Base-by-base conservation (phyloP, 139 green algal genomes). In the Zygnema circumcarinatum region DNA sequence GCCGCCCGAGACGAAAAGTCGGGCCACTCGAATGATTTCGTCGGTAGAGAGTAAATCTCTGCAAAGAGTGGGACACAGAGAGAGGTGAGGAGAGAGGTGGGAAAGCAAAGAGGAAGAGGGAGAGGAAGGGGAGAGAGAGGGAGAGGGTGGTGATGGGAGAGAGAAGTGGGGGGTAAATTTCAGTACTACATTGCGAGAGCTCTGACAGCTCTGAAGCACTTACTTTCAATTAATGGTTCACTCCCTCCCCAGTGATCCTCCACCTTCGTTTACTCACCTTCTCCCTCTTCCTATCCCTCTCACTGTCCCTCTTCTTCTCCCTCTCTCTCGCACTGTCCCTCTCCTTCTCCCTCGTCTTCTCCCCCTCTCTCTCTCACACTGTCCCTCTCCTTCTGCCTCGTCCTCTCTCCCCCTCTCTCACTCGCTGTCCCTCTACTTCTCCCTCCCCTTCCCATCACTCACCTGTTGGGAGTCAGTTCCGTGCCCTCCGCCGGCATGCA, bases 401-500 rank as follows among this genome's bases (percentile, higher is more conserved):
- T n/a, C n/a, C n/a, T n/a, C n/a, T n/a, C n/a, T n/a, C n/a, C n/a
- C n/a, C n/a, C n/a, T n/a, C n/a, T n/a, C n/a, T n/a, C n/a, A n/a
- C n/a, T n/a, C n/a, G n/a, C n/a, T n/a, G n/a, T n/a, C n/a, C n/a
- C n/a, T n/a, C n/a, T n/a, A n/a, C n/a, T 36, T 98, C 94, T 3
- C 97, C 97, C 83, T 98, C 96, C 16, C 91, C 95, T 0, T 97
- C 96, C 97, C 98, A 99, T 94, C 97, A 99, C 93, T 99, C 36
- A 83, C 76, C 39, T 36, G 29, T 83, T 83, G 53, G 94, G 93
- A 0, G 96, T 96, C 0, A 99, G 94, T 22, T 96, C 94, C 36
- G 98, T 94, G 2, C 97, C 97, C 83, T 99, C 96, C 7, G 92
- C 95, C 0, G 97, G 97, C 97, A 99, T 99, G 94, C 97, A 99